These are phyloP conservation scores for Austroboletus festivus DNA, from an alignment of 768 basidiomycete species.

Conservation along the genomic window DNA sequence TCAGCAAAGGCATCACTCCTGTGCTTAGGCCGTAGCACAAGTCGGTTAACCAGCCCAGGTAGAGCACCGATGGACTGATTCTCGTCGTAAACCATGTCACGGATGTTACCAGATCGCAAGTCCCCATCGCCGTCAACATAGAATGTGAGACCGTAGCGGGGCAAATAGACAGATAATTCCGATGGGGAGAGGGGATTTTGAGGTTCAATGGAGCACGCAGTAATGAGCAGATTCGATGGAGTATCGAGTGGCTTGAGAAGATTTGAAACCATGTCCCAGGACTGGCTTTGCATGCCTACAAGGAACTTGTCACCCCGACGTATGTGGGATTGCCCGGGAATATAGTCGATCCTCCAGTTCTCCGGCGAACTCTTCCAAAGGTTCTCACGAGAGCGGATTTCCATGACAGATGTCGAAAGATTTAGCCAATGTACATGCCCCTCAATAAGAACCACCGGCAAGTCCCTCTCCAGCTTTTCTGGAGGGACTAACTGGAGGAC, in stretches of 20 bases:
- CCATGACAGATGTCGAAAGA: conserved; percentile 9
- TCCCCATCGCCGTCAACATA: conserved; percentile 20
- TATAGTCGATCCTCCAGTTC: conserved; percentile 16
- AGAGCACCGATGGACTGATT: conserved; percentile 39
- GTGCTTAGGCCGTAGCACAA: conserved; percentile 33
- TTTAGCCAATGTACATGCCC: conserved; percentile 25
- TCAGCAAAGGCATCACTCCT: not conserved
- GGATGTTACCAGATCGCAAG: conserved; percentile 34
- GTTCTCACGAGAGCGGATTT: conserved; percentile 15
- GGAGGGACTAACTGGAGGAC: conserved; percentile 15
- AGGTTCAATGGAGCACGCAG: not conserved
- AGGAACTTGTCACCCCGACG: conserved; percentile 3
- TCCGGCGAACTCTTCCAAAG: conserved; percentile 14
- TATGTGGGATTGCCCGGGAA: not conserved
- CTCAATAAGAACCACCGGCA: conserved; percentile 17
- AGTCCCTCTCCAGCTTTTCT: conserved; percentile 11
- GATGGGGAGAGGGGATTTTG: not conserved
- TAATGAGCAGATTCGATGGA: conserved; percentile 15
- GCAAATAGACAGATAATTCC: conserved; percentile 27
- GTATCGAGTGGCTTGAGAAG: conserved; percentile 14
- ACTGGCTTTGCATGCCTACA: conserved; percentile 16
- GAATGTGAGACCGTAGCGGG: conserved; percentile 38
- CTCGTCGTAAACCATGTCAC: conserved; percentile 36
- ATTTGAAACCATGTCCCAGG: conserved; percentile 18
- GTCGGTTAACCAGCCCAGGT: conserved; percentile 38